Evolutionary conservation across 805 yeast genomes (phyloP), one percentile per base, ranked within the genome.

Genomic region (Wickerhamomyces strasburgensis): DNA sequence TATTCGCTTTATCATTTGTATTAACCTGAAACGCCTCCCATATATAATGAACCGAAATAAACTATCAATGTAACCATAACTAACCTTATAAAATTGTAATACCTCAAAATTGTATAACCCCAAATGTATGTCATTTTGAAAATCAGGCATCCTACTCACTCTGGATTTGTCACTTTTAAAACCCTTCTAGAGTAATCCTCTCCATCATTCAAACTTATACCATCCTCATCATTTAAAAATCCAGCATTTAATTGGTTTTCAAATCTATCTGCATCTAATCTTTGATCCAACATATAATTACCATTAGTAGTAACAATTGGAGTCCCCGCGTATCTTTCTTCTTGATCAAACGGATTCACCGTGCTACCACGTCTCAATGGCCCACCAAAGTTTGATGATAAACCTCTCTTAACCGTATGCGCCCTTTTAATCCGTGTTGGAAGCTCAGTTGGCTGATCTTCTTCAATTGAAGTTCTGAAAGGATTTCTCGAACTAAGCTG

Each of bases 111-210:
- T 13, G 31, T 6, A 28, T 28, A 13, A 11, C n/a, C 15, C 31
- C 15, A 15, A 13, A 6, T 17, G 8, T 15, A 7, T 28, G 18
- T 28, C 18, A 10, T 26, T 14, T 26, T 14, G n/a, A 26, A 26
- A 26, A 7, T 14, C n/a, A 26, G 14, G 28, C 28, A 14, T 14
- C 14, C 28, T 15, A 27, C 13, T 15, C 6, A 17, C 15, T 24
- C 39, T 4, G 44, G 47, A 43, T 78, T 78, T 16, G 77, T 67
- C 28, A 78, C 79, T 27, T 72, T 57, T 27, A 78, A 57, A 10
- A 78, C 80, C 42, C 69, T 64, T 28, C 84, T 58, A 10, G 75
- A 66, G 47, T 78, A 78, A 48, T 78, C 83, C 41, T 64, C 64
- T 35, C 78, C 73, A 49, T 78, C 84, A 21, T 65, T 72, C 29